Evolutionary conservation across 371 early-diverging fungal species (phyloP).

Genomic region (Lichtheimia corymbifera): DNA sequence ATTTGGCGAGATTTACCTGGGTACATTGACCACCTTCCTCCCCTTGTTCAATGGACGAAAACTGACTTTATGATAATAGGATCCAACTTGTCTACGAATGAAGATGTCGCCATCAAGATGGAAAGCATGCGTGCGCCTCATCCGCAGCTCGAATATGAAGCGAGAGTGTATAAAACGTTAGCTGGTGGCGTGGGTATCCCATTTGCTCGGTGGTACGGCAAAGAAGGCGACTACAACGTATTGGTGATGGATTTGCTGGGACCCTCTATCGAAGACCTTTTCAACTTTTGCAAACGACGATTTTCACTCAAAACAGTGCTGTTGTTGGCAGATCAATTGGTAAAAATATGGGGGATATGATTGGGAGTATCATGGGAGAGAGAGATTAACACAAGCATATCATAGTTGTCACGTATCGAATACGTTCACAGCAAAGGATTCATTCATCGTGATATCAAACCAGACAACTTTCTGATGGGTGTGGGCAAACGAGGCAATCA

Average conservation of each 20-base stretch:
- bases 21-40: slow-evolving; percentile 34
- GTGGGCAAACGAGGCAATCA: slow-evolving; percentile 92
- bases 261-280: slow-evolving; percentile 97
- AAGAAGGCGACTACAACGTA: slow-evolving; percentile 90
- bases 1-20: slow-evolving; percentile 99
- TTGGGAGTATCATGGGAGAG: no score
- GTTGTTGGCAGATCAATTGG: slow-evolving; percentile 97
- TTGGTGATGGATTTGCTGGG: slow-evolving; percentile 99
- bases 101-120: slow-evolving; percentile 96
- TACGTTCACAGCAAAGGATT: slow-evolving; percentile 92
- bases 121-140: slow-evolving; percentile 91
- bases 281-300: slow-evolving; percentile 96
- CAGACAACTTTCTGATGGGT: slow-evolving; percentile 99
- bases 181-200: slow-evolving; percentile 98
- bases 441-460: slow-evolving; percentile 89
- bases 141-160: slow-evolving; percentile 97
- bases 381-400: not conserved
- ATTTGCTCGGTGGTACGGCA: slow-evolving; percentile 92
- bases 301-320: slow-evolving; percentile 98
- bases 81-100: slow-evolving; percentile 87
- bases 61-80: slow-evolving; percentile 49
- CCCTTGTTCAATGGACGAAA: no score
- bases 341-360: slow-evolving; percentile 41
- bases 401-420: slow-evolving; percentile 93
- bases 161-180: slow-evolving; percentile 90